Conservation (phyloP, 768 basidiomycete species). For the Mycena polygramma region DNA sequence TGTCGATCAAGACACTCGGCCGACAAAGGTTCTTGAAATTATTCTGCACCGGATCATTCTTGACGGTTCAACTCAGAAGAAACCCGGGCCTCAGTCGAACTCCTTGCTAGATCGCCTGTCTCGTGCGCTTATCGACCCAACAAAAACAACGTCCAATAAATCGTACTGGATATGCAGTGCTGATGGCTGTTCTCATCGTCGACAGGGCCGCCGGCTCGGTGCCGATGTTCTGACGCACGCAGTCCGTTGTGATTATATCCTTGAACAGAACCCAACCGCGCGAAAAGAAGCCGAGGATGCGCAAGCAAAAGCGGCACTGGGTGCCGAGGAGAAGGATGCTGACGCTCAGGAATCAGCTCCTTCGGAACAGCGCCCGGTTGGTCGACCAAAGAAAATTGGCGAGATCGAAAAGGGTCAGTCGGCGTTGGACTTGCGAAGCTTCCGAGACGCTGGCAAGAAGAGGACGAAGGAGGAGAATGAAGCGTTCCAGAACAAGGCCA, state of each 20-base stretch:
- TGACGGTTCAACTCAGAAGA: too few species aligned
- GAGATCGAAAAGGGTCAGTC: conserved; percentile 9
- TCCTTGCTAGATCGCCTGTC: too few species aligned
- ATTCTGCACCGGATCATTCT: too few species aligned
- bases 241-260: too few species aligned
- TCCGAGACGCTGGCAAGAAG: conserved; percentile 5
- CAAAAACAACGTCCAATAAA: too few species aligned
- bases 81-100: too few species aligned
- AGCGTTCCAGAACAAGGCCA: conserved; percentile 1
- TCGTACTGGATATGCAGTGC: conserved; percentile 6
- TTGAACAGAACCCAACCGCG: background rate
- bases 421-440: conserved; percentile 1
- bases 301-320: conserved; percentile 1
- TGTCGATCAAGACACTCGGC: too few species aligned
- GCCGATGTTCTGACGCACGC: background rate
- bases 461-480: conserved; percentile 9
- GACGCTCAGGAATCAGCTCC: conserved; percentile 1
- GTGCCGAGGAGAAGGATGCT: background rate
- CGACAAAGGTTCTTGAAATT: too few species aligned
- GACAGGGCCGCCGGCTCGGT: background rate
- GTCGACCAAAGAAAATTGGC: conserved; percentile 11
- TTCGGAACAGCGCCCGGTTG: too few species aligned
- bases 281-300: conserved; percentile 2
- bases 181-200: conserved; percentile 1
- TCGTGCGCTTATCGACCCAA: too few species aligned